phyloP scores from a whole-genome alignment of 2,329 filamentous ascomycete species.

The Aspergillus brunneoviolaceus region DNA sequence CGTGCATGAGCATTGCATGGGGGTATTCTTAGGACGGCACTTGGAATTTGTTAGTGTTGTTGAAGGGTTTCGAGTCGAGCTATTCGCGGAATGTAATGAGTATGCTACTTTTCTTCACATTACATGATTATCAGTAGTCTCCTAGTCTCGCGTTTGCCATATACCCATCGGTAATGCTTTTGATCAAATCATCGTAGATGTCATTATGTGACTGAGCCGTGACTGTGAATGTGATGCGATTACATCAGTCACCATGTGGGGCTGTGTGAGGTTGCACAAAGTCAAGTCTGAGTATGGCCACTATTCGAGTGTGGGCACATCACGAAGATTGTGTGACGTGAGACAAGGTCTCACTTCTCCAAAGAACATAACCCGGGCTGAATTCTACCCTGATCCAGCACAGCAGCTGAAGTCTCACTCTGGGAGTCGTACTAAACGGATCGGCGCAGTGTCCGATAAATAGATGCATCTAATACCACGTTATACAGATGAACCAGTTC shows the following conservation, averaged over 20 bases:
- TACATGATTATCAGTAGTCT: too few relatives aligned
- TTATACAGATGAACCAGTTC: background rate
- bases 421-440: background rate
- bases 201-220: too few relatives aligned
- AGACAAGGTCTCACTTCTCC: too few relatives aligned
- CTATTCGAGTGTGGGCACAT: background rate
- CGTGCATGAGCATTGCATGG: background rate
- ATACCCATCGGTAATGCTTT: too few relatives aligned
- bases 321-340: background rate
- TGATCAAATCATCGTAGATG: too few relatives aligned
- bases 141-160: too few relatives aligned
- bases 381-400: background rate
- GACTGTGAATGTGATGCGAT: background rate
- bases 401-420: background rate
- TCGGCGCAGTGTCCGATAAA: background rate
- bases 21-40: too few relatives aligned
- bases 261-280: background rate
- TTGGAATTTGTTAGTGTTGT: too few relatives aligned
- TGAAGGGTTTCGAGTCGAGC: too few relatives aligned
- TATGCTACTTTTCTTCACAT: too few relatives aligned
- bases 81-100: too few relatives aligned
- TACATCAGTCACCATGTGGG: background rate
- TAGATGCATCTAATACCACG: background rate
- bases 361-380: too few relatives aligned
- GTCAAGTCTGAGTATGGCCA: background rate